Percentiles rank a stretch among this genome's conserved stretches.
phyloP scores from a whole-genome alignment of 1,139 yeast genomes.

The Suhomyces choctaworum region DNA sequence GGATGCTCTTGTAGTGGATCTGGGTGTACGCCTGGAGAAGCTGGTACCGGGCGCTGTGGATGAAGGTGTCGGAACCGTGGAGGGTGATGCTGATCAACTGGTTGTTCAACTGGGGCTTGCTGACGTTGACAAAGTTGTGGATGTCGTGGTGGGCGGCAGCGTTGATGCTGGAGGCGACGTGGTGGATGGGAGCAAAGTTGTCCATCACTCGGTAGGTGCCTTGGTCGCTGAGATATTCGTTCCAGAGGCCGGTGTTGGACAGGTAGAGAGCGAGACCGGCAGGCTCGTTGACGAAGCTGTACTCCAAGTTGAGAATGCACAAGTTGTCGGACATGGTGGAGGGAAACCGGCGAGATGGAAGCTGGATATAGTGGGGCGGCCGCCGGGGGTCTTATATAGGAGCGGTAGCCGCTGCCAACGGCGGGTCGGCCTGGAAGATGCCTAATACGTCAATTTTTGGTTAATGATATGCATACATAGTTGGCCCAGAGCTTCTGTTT shows the following conservation, averaged over 20 bases:
- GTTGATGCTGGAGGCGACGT: constrained; percentile 20
- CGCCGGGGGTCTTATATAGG: constrained; percentile 3
- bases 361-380: no score
- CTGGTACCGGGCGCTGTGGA: constrained; percentile 28
- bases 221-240: constrained; percentile 14
- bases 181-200: constrained; percentile 25
- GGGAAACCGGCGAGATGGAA: not conserved
- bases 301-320: constrained; percentile 36
- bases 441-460: not conserved
- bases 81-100: constrained; percentile 35
- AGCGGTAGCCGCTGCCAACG: not conserved
- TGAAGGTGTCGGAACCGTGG: constrained; percentile 32
- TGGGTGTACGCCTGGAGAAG: constrained; percentile 37
- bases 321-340: constrained; percentile 18
- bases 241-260: constrained; percentile 40
- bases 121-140: constrained; percentile 22
- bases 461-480: constrained; percentile 6
- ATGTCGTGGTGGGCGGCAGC: constrained; percentile 1
- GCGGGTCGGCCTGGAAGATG: no score
- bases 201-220: constrained; percentile 26
- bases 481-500: constrained; percentile 4
- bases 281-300: constrained; percentile 38
- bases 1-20: constrained; percentile 35
- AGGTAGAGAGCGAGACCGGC: constrained; percentile 25
- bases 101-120: constrained; percentile 31